Conservation (phyloP, 176 grass and related monocot species). For the Oryza meyeriana region DNA sequence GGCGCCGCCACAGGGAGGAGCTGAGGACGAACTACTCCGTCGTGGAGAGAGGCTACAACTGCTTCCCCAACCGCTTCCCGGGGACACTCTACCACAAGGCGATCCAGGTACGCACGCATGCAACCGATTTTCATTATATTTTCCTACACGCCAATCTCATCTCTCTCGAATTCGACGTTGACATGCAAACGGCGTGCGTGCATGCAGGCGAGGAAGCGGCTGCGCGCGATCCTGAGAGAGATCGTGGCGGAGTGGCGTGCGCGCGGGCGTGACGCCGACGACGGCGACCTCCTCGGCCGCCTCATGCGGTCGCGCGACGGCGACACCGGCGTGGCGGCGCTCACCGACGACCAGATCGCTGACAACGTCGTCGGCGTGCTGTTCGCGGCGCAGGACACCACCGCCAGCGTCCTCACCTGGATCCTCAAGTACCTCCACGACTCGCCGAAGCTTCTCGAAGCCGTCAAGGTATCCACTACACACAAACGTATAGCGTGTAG, state of each 20-base stretch:
- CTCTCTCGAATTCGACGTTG: not conserved
- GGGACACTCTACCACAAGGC: slow-evolving; percentile 45
- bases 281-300: slow-evolving; percentile 31
- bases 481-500: too few relatives aligned
- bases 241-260: slow-evolving; percentile 23
- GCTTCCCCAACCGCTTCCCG: slow-evolving; percentile 47
- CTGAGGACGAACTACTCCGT: slow-evolving; percentile 44
- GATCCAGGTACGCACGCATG: slow-evolving; percentile 43
- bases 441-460: slow-evolving; percentile 55
- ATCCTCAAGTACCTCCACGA: slow-evolving; percentile 59
- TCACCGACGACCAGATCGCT: slow-evolving; percentile 52
- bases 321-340: slow-evolving; percentile 25
- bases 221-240: slow-evolving; percentile 27
- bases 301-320: slow-evolving; percentile 43
- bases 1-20: slow-evolving; percentile 19
- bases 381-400: slow-evolving; percentile 74
- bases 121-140: not conserved
- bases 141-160: not conserved
- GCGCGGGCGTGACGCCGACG: not conserved
- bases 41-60: slow-evolving; percentile 67
- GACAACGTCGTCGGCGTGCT: slow-evolving; percentile 65
- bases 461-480: slow-evolving; percentile 53
- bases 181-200: not conserved
- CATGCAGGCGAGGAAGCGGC: slow-evolving; percentile 42
- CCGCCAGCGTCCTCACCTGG: slow-evolving; percentile 67